These are phyloP conservation scores for Taphrina flavorubra DNA, from an alignment of 1,139 yeast species.

Conservation along the genomic window DNA sequence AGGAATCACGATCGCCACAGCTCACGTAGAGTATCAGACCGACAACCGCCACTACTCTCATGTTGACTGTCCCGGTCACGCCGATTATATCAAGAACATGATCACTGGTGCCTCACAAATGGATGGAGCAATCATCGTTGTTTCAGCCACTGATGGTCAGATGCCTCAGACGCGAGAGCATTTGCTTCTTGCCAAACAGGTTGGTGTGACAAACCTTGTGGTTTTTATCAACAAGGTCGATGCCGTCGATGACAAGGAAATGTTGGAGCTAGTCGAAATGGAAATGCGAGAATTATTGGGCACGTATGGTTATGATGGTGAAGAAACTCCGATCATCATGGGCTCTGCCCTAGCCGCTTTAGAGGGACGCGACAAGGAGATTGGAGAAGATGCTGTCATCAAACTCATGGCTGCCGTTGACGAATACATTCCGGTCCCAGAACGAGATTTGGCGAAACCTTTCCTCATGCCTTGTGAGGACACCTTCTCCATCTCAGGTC, in stretches of 20 bases:
- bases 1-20: constrained; percentile 98
- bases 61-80: constrained; percentile 99
- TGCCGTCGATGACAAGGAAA: constrained; percentile 97
- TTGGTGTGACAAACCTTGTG: constrained; percentile 96
- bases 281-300: constrained; percentile 97
- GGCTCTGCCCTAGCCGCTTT: constrained; percentile 98
- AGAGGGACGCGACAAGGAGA: constrained; percentile 85
- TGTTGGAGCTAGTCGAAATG: constrained; percentile 99
- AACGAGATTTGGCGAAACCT: constrained; percentile 93
- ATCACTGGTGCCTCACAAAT: constrained; percentile 99
- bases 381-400: constrained; percentile 83
- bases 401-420: constrained; percentile 92
- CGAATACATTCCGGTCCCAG: constrained; percentile 93
- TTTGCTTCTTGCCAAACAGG: constrained; percentile 96
- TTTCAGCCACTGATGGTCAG: constrained; percentile 98
- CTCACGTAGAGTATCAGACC: constrained; percentile 95
- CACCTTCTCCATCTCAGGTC: constrained; percentile 96
- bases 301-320: constrained; percentile 96
- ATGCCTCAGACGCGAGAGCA: constrained; percentile 99
- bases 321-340: constrained; percentile 95
- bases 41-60: constrained; percentile 93
- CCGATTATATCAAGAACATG: constrained; percentile 98
- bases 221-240: constrained; percentile 98
- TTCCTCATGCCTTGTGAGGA: constrained; percentile 98
- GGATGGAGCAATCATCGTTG: constrained; percentile 99